These are phyloP conservation scores for Phytopythium delawarense DNA, from an alignment of 352 stramenopile genomes.

Conservation along the genomic window DNA sequence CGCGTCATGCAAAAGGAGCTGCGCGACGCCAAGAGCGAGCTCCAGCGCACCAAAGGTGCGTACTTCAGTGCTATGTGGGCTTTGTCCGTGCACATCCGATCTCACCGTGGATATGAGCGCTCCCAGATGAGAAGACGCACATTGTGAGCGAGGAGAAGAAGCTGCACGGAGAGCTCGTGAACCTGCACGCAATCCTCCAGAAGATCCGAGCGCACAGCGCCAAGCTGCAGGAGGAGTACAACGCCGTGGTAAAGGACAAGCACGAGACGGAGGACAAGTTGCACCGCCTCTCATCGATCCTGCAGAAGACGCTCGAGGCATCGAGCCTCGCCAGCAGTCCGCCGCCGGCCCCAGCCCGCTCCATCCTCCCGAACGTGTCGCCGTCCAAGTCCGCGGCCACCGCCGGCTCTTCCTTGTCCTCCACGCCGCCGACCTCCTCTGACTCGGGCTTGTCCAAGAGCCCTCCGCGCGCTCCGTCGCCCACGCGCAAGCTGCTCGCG, in stretches of 20 bases:
- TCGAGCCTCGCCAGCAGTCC: constrained; percentile 5
- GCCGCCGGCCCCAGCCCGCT: constrained; percentile 13
- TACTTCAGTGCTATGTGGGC: background rate
- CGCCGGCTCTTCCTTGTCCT: background rate
- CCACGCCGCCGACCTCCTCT: constrained; percentile 1
- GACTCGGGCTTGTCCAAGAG: background rate
- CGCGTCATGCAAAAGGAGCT: constrained; percentile 49
- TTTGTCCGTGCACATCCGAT: background rate
- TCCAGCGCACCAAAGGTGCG: constrained; percentile 45
- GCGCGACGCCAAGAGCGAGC: constrained; percentile 43
- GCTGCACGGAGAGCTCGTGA: constrained; percentile 42
- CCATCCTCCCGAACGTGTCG: constrained; percentile 7
- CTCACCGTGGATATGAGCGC: background rate
- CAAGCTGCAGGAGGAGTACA: constrained; percentile 51
- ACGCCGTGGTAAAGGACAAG: constrained; percentile 37
- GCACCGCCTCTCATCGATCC: constrained; percentile 46
- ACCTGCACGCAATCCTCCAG: constrained; percentile 33
- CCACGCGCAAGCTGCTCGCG: constrained; percentile 5
- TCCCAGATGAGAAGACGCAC: constrained; percentile 42
- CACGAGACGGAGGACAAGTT: constrained; percentile 50
- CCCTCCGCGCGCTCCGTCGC: background rate
- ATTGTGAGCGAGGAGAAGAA: constrained; percentile 51
- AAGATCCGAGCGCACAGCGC: constrained; percentile 28
- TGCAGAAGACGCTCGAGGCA: constrained; percentile 34
- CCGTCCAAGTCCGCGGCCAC: constrained; percentile 1